Base-by-base conservation (phyloP, 495 filamentous ascomycete genomes). In the Aspergillus incahuasiensis region DNA sequence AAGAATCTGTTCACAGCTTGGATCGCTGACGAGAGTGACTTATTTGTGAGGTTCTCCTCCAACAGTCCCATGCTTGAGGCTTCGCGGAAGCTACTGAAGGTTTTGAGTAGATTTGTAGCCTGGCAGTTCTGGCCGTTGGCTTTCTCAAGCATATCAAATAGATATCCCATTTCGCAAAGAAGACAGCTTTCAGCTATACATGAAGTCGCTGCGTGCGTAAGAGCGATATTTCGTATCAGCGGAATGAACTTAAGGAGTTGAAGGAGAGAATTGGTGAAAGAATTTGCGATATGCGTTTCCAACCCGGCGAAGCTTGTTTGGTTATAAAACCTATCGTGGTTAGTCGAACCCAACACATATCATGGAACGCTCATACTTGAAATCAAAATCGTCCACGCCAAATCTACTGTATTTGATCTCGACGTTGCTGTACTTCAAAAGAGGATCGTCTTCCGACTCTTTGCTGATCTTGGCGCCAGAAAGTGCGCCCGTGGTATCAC, bases 351-450 rank as follows among this genome's bases (percentile, higher is more conserved):
- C 5, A 52, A 43, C 47, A 19, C 7, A 45, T n/a, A 24, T n/a
- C 52, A n/a, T n/a, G 25, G 13, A 35, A 35, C 2, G 1, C 63
- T 82, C 56, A 19, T 57, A 96, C 88, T 84, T 83, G 74, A 98
- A 98, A 69, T 98, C 92, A 67, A 97, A 97, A 70, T 97, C 95
- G 63, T 96, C 91, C 2, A 99, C 90, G 11, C 94, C 92, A 72
- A 95, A 97, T 67, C 88, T 91, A 71, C 92, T 95, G 68, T 96
- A 96, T 63, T 96, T 96, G 68, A 97, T 97, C 68, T 97, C 90
- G 5, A 95, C 85, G 61, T 91, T 91, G 50, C 86, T 83, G 64
- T 96, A 98, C 70, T 91, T 87, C 1, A 86, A 77, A 2, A 94
- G 86, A 20, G 92, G 88, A 49, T 96, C 90, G 39, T 79, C 70